A percentile compares a stretch with the other conserved stretches of the same genome.
These are phyloP conservation scores for Cercospora sp. DNA, from an alignment of 2,329 filamentous ascomycete genomes.

Conservation along the genomic window DNA sequence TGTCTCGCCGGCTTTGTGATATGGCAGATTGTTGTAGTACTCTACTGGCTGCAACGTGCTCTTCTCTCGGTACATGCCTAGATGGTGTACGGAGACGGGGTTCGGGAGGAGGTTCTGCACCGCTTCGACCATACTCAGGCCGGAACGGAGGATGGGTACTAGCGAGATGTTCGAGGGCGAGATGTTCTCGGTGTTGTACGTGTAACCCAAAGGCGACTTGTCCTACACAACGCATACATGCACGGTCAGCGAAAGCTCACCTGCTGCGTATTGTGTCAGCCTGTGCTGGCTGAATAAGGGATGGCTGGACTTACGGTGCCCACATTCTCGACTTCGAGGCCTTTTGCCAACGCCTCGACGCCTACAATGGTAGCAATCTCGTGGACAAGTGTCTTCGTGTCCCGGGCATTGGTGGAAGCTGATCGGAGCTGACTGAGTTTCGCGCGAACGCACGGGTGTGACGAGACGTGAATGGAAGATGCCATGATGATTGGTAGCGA, in stretches of 20 bases:
- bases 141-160: conserved; percentile 89
- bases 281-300: conserved; percentile 24
- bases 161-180: conserved; percentile 70
- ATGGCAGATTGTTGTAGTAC: conserved; percentile 96
- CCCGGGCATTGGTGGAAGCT: conserved; percentile 64
- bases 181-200: conserved; percentile 67
- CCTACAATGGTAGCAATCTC: conserved; percentile 83
- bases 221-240: conserved; percentile 53
- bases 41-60: conserved; percentile 85
- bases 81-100: conserved; percentile 83
- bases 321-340: conserved; percentile 58
- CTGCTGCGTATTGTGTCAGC: conserved; percentile 29
- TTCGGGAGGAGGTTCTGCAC: conserved; percentile 78
- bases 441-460: conserved; percentile 79
- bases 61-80: conserved; percentile 91
- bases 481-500: conserved; percentile 17
- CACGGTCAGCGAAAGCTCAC: conserved; percentile 17
- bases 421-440: conserved; percentile 91
- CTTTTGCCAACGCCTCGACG: conserved; percentile 72
- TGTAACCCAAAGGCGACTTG: conserved; percentile 73
- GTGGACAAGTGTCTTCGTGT: conserved; percentile 79
- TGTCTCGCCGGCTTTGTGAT: conserved; percentile 56
- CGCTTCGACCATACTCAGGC: conserved; percentile 86
- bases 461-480: conserved; percentile 66
- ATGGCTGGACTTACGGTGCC: conserved; percentile 60